A percentile compares a stretch with the other conserved stretches of the same genome.
Evolutionary conservation across 345 rosid genomes (phyloP).

Genomic region (Lepidium aucheri): DNA sequence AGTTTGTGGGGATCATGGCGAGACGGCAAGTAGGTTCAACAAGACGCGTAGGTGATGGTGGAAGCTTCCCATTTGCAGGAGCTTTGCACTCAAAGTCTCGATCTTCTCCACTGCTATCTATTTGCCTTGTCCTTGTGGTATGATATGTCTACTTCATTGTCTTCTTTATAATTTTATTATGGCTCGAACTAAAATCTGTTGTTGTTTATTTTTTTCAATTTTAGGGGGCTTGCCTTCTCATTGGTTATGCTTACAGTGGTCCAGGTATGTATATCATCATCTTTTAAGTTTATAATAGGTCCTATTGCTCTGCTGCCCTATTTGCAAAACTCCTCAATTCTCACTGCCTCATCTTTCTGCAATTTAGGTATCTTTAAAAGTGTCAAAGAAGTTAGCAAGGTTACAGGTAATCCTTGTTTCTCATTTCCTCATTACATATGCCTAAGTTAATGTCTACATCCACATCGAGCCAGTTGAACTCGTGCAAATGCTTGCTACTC

Average conservation of each 20-base stretch:
- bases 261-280: slow-evolving; percentile 35
- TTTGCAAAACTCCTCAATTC: neutral
- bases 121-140: slow-evolving; percentile 70
- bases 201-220: neutral
- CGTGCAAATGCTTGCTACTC: neutral
- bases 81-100: slow-evolving; percentile 75
- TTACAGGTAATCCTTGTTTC: slow-evolving; percentile 41
- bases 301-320: neutral
- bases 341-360: neutral
- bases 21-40: slow-evolving; percentile 76
- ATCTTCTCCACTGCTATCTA: slow-evolving; percentile 63
- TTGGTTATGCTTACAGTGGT: slow-evolving; percentile 66
- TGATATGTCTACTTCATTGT: neutral
- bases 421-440: neutral
- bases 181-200: neutral
- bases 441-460: neutral
- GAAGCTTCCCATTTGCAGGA: slow-evolving; percentile 65
- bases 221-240: slow-evolving; percentile 80
- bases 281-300: neutral
- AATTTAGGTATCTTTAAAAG: slow-evolving; percentile 55
- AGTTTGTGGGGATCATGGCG: slow-evolving; percentile 42
- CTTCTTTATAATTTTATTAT: neutral
- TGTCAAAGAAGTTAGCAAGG: slow-evolving; percentile 38
- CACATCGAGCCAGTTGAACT: neutral
- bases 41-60: slow-evolving; percentile 65